These are phyloP conservation scores for Kodamaea nitidulidarum DNA, from an alignment of 805 yeast genomes.

Conservation along the genomic window DNA sequence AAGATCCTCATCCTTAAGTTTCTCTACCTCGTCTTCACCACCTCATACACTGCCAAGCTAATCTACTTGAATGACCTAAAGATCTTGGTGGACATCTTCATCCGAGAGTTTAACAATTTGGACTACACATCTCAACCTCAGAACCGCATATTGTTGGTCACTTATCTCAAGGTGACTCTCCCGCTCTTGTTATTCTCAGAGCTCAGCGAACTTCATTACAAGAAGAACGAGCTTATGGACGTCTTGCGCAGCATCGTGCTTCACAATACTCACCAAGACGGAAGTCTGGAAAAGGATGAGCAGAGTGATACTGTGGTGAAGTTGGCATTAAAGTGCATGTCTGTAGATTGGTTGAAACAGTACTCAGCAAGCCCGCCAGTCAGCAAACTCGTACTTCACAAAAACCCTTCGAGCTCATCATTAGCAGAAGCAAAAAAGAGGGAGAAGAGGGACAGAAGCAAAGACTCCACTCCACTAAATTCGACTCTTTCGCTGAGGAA, in stretches of 20 bases:
- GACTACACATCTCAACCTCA: constrained; percentile 57
- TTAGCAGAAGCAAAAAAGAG: constrained; percentile 5
- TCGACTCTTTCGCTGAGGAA: neutral
- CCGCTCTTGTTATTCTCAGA: constrained; percentile 70
- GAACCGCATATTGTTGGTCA: constrained; percentile 44
- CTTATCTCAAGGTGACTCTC: constrained; percentile 65
- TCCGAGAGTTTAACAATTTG: constrained; percentile 72
- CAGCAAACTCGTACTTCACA: neutral
- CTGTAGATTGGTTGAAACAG: constrained; percentile 28
- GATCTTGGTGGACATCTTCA: constrained; percentile 76
- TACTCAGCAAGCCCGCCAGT: neutral
- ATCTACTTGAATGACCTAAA: constrained; percentile 81
- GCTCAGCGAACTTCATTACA: constrained; percentile 50
- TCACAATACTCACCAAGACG: neutral
- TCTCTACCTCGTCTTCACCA: constrained; percentile 68
- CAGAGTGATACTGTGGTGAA: constrained; percentile 25
- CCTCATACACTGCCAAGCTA: constrained; percentile 57
- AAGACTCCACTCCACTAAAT: neutral
- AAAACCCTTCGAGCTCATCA: constrained; percentile 3
- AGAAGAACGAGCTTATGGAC: constrained; percentile 48
- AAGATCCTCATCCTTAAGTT: constrained; percentile 78
- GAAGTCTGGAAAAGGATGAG: constrained; percentile 13
- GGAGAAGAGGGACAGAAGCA: neutral
- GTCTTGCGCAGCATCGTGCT: constrained; percentile 47
- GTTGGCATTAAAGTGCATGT: constrained; percentile 32